Conservation (phyloP, 2,329 filamentous ascomycete genomes). For the Sordariomycetes sp. region DNA sequence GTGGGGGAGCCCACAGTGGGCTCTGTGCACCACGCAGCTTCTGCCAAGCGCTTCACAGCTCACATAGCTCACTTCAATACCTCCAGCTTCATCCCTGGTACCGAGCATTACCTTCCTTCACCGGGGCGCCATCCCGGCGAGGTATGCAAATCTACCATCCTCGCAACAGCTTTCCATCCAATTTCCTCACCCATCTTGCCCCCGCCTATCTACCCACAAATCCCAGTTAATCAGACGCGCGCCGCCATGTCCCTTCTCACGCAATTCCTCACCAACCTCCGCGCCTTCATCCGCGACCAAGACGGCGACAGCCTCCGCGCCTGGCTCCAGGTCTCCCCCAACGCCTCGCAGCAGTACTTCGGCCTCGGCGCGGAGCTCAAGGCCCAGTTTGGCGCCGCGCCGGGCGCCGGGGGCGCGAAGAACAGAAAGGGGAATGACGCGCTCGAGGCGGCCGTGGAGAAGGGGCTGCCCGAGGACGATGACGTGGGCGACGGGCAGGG, state of each 20-base stretch:
- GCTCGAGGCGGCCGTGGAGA: conserved; percentile 53
- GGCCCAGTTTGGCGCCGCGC: conserved; percentile 31
- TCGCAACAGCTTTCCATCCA: background rate
- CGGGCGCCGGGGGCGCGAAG: background rate
- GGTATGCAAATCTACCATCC: no score
- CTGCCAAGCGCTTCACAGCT: background rate
- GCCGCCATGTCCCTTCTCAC: conserved; percentile 50
- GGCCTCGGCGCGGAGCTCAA: conserved; percentile 59
- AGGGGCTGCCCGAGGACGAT: conserved; percentile 52
- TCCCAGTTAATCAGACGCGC: background rate
- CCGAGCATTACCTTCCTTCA: no score
- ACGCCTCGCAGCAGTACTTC: conserved; percentile 55
- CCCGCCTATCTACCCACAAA: background rate
- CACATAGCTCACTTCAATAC: background rate
- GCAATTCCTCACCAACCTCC: conserved; percentile 58
- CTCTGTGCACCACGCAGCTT: background rate
- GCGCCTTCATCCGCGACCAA: conserved; percentile 45
- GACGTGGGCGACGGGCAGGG: conserved; percentile 53
- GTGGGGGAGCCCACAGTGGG: background rate
- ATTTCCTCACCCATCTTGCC: background rate
- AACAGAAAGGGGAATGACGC: conserved; percentile 22
- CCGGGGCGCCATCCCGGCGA: no score
- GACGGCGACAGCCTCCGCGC: conserved; percentile 50
- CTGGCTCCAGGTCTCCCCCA: conserved; percentile 67
- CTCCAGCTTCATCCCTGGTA: no score